Conservation (phyloP, 208 protist genomes). For the Leishmania martiniquensis region DNA sequence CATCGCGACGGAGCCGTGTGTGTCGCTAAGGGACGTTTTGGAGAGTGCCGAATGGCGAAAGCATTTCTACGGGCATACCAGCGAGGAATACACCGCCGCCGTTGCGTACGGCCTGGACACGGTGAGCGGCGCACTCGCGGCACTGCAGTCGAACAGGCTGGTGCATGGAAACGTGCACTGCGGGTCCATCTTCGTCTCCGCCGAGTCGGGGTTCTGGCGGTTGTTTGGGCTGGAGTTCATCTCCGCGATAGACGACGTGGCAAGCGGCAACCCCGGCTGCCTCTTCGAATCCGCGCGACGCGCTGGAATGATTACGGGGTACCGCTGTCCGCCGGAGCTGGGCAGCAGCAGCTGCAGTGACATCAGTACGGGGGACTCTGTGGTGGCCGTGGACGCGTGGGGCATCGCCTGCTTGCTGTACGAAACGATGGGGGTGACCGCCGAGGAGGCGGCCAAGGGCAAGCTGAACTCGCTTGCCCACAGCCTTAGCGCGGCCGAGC, state of each 20-base stretch:
- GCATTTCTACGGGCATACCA: conserved; percentile 30
- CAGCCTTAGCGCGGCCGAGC: conserved; percentile 27
- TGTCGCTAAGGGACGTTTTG: conserved; percentile 55
- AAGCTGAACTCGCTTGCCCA: conserved; percentile 16
- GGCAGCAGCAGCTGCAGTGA: background rate
- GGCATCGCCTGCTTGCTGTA: conserved; percentile 80
- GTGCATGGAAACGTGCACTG: conserved; percentile 80
- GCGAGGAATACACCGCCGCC: conserved; percentile 15
- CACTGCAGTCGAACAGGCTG: conserved; percentile 78
- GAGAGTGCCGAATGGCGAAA: conserved; percentile 22
- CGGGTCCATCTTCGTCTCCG: conserved; percentile 70
- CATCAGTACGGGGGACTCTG: conserved; percentile 11
- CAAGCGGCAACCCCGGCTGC: background rate
- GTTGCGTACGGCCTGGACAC: conserved; percentile 70
- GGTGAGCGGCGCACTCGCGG: conserved; percentile 49
- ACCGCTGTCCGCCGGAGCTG: conserved; percentile 46
- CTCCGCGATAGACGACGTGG: conserved; percentile 22
- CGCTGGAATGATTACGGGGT: conserved; percentile 34
- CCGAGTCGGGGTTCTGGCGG: conserved; percentile 69
- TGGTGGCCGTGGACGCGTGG: conserved; percentile 71
- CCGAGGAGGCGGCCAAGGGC: conserved; percentile 26
- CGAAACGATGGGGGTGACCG: conserved; percentile 52
- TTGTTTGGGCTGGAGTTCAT: conserved; percentile 84
- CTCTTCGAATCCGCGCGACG: conserved; percentile 25
- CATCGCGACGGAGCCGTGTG: conserved; percentile 82